Percentiles rank a stretch among this genome's conserved stretches.
Evolutionary conservation across 2,329 filamentous ascomycete species (phyloP).

Genomic region (Alternaria brassicae): DNA sequence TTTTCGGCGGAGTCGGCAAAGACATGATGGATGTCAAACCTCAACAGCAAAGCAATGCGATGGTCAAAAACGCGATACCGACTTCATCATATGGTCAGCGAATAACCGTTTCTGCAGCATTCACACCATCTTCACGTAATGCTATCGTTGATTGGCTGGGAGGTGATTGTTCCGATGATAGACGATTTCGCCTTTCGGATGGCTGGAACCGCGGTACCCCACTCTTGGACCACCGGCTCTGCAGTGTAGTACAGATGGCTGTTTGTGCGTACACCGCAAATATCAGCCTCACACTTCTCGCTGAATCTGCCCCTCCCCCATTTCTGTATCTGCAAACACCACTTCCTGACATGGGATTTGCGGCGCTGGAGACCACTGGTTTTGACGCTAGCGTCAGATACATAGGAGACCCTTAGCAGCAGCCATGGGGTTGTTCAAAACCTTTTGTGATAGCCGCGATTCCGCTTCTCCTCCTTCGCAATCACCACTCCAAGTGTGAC

Average conservation of each 20-base stretch:
- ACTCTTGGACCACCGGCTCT: slow-evolving; percentile 22
- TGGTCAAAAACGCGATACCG: background rate
- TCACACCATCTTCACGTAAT: slow-evolving; percentile 29
- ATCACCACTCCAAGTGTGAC: background rate
- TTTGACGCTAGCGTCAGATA: slow-evolving; percentile 35
- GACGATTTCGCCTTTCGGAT: slow-evolving; percentile 7
- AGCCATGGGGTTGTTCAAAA: slow-evolving; percentile 17
- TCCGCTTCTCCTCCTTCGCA: background rate
- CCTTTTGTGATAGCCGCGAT: slow-evolving; percentile 2
- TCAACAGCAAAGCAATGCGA: background rate
- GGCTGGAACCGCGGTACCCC: slow-evolving; percentile 21
- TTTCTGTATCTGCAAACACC: slow-evolving; percentile 32
- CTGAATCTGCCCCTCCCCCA: slow-evolving; percentile 33
- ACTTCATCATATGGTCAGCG: slow-evolving; percentile 7
- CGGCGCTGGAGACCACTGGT: slow-evolving; percentile 9
- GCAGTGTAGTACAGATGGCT: slow-evolving; percentile 3
- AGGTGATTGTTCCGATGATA: slow-evolving; percentile 4
- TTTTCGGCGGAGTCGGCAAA: slow-evolving; percentile 40
- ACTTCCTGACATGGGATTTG: slow-evolving; percentile 33
- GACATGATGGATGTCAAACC: slow-evolving; percentile 29
- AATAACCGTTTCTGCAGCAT: slow-evolving; percentile 14
- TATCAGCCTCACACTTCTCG: slow-evolving; percentile 4
- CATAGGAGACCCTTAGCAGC: slow-evolving; percentile 30
- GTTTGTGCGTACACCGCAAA: background rate
- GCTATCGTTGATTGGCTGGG: slow-evolving; percentile 29